Evolutionary conservation across 2,329 filamentous ascomycete genomes (phyloP), one percentile per base, ranked within the genome.

Genomic region (Aureobasidium sp.): DNA sequence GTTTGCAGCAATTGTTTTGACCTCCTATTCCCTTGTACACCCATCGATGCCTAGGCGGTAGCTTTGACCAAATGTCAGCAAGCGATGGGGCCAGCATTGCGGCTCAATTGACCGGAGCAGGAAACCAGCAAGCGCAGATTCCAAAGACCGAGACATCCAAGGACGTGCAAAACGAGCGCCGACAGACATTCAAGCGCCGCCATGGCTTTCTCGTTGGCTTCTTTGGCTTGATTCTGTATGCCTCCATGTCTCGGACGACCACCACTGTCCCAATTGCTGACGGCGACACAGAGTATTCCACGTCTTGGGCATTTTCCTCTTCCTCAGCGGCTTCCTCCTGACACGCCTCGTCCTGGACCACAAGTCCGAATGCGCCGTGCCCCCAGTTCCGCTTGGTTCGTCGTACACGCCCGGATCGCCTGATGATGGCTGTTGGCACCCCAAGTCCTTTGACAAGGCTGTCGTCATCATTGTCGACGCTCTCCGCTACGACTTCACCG

Each of bases 401-500:
- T 63, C 67, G 59, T 73, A 76, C 61, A 68, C 65, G 19, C 66
- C 74, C 1, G 75, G 75, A 40, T 73, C 74, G 29, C 65, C 74
- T 23, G 72, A 83, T 23, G 78, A 81, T 61, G 94, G 94, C 65
- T 99, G 94, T 80, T 99, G 94, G 94, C 91, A 97, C 72, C 90
- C 91, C 35, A 95, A 90, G 76, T 89, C 85, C 1, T 99, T 97
- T 71, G 84, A 95, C 64, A 94, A 92, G 71, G 92, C 93, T 11
- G 86, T 99, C 49, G 82, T 99, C 25, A 83, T 99, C 60, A 78
- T 99, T 54, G 88, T 99, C 61, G 94, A 99, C 73, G 94, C 94
- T 57, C 80, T 99, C 61, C 87, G 94, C 62, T 99, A 99, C 75
- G 94, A 99, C 74, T 99, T 99, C 68, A 95, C 93, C 0, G 84